Conservation (phyloP, 2,329 filamentous ascomycete genomes). For the Ophioceras dolichostomum region DNA sequence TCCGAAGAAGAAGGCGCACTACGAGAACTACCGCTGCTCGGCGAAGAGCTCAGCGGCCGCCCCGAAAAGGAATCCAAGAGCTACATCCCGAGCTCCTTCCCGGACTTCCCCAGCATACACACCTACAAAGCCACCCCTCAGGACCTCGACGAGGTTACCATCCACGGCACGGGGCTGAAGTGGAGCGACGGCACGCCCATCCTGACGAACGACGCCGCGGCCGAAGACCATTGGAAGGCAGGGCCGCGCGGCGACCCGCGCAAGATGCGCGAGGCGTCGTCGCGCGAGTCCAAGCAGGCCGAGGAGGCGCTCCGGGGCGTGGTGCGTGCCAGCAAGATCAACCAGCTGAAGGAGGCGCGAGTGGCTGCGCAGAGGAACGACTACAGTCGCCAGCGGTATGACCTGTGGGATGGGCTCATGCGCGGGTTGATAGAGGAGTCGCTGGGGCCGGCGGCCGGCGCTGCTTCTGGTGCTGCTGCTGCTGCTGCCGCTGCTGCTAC, state of each 20-base stretch:
- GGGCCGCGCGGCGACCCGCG: constrained; percentile 35
- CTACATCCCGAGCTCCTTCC: constrained; percentile 48
- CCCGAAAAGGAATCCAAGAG: constrained; percentile 39
- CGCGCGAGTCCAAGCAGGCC: constrained; percentile 46
- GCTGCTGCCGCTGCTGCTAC: too few species aligned
- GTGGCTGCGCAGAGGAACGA: constrained; percentile 38
- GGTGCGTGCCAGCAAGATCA: constrained; percentile 49
- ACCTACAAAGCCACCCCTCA: constrained; percentile 50
- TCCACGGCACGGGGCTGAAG: constrained; percentile 11
- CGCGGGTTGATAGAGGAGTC: constrained; percentile 34
- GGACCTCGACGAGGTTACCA: constrained; percentile 19
- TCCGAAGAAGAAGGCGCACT: constrained; percentile 25
- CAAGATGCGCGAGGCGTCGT: constrained; percentile 46
- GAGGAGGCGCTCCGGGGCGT: constrained; percentile 49
- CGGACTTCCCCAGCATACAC: constrained; percentile 50
- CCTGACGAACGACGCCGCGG: constrained; percentile 4
- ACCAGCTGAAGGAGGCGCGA: constrained; percentile 52
- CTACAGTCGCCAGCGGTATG: constrained; percentile 40
- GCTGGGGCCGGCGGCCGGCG: constrained; percentile 6
- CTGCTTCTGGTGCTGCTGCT: too few species aligned
- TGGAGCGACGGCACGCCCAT: constrained; percentile 12
- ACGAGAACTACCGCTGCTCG: constrained; percentile 32
- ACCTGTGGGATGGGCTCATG: constrained; percentile 51
- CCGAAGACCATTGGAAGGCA: constrained; percentile 20
- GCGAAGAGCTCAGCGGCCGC: constrained; percentile 44